Conservation (phyloP, 2,329 filamentous ascomycete species). For the Epichloe uncinata region DNA sequence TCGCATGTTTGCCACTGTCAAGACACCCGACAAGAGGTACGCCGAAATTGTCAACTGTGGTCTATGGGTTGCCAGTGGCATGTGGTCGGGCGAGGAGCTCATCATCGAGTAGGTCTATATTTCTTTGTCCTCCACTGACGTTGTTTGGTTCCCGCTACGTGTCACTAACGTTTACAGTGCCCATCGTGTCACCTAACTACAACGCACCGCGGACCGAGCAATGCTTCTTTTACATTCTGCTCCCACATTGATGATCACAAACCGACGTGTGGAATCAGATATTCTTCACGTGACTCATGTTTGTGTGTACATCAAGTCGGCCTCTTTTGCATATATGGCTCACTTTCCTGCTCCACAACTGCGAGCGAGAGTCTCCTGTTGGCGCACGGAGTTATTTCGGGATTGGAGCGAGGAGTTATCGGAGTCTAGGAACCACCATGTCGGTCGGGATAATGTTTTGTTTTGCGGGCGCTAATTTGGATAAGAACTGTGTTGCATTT, state of each 20-base stretch:
- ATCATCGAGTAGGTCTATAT: constrained; percentile 29
- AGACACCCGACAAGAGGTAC: constrained; percentile 36
- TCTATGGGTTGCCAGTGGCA: constrained; percentile 35
- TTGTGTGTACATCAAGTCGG: no score
- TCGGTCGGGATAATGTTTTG: neutral
- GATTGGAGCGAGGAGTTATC: neutral
- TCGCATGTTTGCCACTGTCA: constrained; percentile 35
- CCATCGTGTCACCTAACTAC: constrained; percentile 2
- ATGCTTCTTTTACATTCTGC: neutral
- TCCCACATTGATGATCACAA: no score
- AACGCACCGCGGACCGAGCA: neutral
- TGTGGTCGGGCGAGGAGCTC: constrained; percentile 31
- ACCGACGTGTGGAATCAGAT: neutral
- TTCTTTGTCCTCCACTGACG: neutral
- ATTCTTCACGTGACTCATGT: neutral
- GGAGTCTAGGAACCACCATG: neutral
- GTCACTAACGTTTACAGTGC: constrained; percentile 1
- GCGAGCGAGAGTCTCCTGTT: neutral
- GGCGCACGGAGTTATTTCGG: neutral
- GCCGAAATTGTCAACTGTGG: constrained; percentile 35
- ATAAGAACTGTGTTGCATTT: neutral
- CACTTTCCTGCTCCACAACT: no score
- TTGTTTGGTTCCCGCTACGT: neutral
- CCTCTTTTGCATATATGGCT: neutral
- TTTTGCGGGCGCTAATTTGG: neutral